phyloP scores from a whole-genome alignment of 805 yeast species.

The Candida mattraensis region DNA sequence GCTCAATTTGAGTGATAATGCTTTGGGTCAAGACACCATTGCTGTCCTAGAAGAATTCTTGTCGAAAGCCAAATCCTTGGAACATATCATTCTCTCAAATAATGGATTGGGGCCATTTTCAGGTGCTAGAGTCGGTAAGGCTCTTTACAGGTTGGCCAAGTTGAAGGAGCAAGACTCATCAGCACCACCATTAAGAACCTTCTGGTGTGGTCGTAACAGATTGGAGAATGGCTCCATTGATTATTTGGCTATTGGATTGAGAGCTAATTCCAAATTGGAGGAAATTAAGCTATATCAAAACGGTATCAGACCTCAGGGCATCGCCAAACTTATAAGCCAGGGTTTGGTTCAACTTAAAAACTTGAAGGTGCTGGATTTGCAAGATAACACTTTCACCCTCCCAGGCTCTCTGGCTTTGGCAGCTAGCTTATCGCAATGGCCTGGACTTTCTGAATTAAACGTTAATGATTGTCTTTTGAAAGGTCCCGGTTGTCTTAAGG shows the following conservation, averaged over 20 bases:
- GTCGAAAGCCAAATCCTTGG: constrained; percentile 70
- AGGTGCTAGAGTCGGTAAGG: constrained; percentile 90
- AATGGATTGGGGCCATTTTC: constrained; percentile 99
- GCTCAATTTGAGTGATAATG: constrained; percentile 89
- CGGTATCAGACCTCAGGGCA: constrained; percentile 95
- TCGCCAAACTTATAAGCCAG: constrained; percentile 65
- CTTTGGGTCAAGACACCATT: constrained; percentile 93
- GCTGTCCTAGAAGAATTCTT: constrained; percentile 82
- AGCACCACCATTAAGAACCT: constrained; percentile 65
- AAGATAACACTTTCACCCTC: constrained; percentile 90
- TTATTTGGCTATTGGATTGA: constrained; percentile 80
- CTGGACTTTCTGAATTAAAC: constrained; percentile 68
- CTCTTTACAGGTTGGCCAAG: constrained; percentile 74
- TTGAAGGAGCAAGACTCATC: constrained; percentile 32
- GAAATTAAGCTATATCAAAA: constrained; percentile 82
- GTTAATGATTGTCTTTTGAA: constrained; percentile 88
- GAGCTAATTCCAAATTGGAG: constrained; percentile 66
- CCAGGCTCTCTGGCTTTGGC: constrained; percentile 68
- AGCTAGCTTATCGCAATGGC: constrained; percentile 61
- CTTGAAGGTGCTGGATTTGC: constrained; percentile 75
- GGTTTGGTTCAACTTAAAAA: constrained; percentile 66
- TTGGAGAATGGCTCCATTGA: constrained; percentile 92
- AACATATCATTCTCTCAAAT: constrained; percentile 86
- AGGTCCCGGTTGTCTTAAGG: constrained; percentile 64
- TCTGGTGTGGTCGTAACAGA: constrained; percentile 96